Conservation (phyloP, 352 stramenopile genomes). For the Elongisporangium senticosum region DNA sequence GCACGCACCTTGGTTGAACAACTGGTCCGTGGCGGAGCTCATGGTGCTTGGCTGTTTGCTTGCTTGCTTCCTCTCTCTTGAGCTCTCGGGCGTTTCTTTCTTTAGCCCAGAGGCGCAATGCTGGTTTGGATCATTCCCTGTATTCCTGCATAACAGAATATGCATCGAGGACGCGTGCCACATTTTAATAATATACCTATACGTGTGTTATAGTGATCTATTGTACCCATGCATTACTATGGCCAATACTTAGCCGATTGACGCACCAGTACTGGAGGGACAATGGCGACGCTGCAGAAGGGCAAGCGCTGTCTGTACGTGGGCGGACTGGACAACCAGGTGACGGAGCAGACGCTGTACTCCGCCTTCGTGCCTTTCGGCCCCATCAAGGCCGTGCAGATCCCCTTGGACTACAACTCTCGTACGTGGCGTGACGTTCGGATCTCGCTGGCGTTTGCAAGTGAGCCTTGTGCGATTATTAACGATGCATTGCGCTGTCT, state of each 20-base stretch:
- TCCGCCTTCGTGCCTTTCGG: conserved; percentile 82
- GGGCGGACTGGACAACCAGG: conserved; percentile 84
- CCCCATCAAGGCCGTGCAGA: conserved; percentile 72
- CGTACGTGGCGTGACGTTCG: conserved; percentile 32
- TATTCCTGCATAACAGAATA: conserved; percentile 16
- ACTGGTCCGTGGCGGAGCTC: conserved; percentile 72
- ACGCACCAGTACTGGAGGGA: not conserved
- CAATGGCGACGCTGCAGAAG: conserved; percentile 26
- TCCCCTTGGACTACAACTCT: conserved; percentile 61
- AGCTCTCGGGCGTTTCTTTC: conserved; percentile 8
- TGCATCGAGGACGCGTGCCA: not conserved
- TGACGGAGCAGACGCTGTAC: conserved; percentile 86
- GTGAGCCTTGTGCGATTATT: not conserved
- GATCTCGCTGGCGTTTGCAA: not conserved
- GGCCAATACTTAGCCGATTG: not conserved
- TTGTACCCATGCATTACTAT: not conserved
- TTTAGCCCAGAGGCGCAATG: conserved; percentile 12
- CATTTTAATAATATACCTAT: not conserved
- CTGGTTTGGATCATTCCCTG: conserved; percentile 19
- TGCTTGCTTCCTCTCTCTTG: conserved; percentile 7
- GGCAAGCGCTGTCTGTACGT: conserved; percentile 84
- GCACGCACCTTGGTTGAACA: conserved; percentile 80
- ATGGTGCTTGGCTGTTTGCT: conserved; percentile 34
- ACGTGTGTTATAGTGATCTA: not conserved
- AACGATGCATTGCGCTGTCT: not conserved